Evolutionary conservation across 2,329 filamentous ascomycete species (phyloP), one percentile per base, ranked within the genome.

Genomic region (Diplodia intermedia): DNA sequence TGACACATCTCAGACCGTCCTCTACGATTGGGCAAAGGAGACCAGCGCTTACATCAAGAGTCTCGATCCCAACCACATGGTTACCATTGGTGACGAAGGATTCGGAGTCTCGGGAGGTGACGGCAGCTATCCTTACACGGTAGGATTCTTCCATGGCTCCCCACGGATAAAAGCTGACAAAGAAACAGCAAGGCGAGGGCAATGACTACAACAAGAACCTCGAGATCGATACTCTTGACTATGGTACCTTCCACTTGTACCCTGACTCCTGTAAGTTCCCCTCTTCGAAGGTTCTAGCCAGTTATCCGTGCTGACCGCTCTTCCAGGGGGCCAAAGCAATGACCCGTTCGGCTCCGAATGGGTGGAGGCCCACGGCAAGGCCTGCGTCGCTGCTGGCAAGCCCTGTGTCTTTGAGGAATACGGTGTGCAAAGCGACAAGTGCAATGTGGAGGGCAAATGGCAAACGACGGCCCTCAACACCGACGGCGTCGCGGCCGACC

Each of bases 41-140:
- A 86, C 84, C 2, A 88, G 85, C 31, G 77, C 81, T 9, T 91
- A 89, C 74, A 86, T 91, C 77, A 91, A 90, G 77, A 83, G 80
- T 14, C 80, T 90, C 14, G 89, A 90, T 72, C 71, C 82, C 1
- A 75, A 83, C 56, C 89, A 90, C 75, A 84, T 90, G 82, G 87
- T 90, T 50, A 84, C 85, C 0, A 82, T 88, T 23, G 88, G 89
- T 18, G 88, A 90, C 70, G 89, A 90, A 75, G 88, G 89, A 7
- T 88, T 84, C 23, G 78, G 79, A 2, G 83, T 76, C 5, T 40
- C 71, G 1, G 74, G 84, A 2, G 66, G 66, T 15, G 86, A 86
- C 63, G 82, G 71, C n/a, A 72, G 71, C 8, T 88, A 87, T 71
- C 85, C 85, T 4, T 87, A 86, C 74, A 75, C 77, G 26, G 60